Conservation (phyloP, 2,329 filamentous ascomycete genomes). For the Mollisia scopiformis region DNA sequence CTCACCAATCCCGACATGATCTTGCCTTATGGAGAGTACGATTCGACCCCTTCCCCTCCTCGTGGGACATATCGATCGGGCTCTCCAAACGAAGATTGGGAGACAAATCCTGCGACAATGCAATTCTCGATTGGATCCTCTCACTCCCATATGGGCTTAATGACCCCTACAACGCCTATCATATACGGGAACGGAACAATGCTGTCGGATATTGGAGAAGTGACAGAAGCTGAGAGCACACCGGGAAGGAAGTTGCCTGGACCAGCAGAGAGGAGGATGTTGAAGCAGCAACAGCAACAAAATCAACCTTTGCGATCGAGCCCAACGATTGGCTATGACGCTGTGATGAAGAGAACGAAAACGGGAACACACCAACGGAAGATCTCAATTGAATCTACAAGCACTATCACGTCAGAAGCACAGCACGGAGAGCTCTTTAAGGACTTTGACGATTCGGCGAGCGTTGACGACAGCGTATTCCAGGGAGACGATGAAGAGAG, state of each 20-base stretch:
- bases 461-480: conserved; percentile 64
- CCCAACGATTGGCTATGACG: conserved; percentile 48
- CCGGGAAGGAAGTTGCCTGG: conserved; percentile 43
- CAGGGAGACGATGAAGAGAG: conserved; percentile 71
- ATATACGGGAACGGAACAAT: conserved; percentile 72
- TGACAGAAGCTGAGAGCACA: conserved; percentile 55
- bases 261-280: conserved; percentile 33
- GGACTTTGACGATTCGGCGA: conserved; percentile 64
- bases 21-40: conserved; percentile 71
- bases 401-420: conserved; percentile 58
- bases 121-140: conserved; percentile 42
- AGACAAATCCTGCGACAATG: conserved; percentile 26
- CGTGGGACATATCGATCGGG: conserved; percentile 40
- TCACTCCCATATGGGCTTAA: conserved; percentile 44
- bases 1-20: conserved; percentile 96
- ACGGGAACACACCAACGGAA: conserved; percentile 51
- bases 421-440: conserved; percentile 52
- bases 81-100: conserved; percentile 41
- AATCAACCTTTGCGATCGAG: conserved; percentile 43
- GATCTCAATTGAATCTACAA: conserved; percentile 61
- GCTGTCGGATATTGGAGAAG: conserved; percentile 66
- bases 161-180: conserved; percentile 62
- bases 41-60: conserved; percentile 52
- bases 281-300: conserved; percentile 27
- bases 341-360: conserved; percentile 50